Base-by-base conservation (phyloP, 176 grass and related monocot species). In the Phoenix dactylifera region DNA sequence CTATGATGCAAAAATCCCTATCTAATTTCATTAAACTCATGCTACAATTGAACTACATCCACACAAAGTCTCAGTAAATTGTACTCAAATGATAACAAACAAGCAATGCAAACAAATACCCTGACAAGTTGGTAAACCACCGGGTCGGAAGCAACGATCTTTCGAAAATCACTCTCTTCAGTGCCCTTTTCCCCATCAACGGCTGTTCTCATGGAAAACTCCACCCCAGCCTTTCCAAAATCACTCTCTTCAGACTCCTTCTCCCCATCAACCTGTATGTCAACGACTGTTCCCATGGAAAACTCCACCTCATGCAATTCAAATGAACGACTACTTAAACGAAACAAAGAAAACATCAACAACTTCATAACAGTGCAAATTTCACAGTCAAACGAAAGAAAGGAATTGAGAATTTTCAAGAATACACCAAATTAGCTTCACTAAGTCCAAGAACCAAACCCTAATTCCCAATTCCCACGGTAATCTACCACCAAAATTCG, bases 101-200 rank as follows among this genome's bases (percentile, higher is more conserved):
- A 65, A 77, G 17, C 51, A 26, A 59, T 62, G 55, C 50, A 58
- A 65, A 28, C 64, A 67, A 51, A 79, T 88, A 97, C 93, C 78
- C 93, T 78, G 80, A 97, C 93, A 77, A 97, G 78, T 70, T 91
- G 93, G 79, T 97, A 97, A 69, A 97, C 76, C 62, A 97, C 74
- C 28, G 93, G 84, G 76, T 85, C 72, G 4, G 81, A 83, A 35
- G 49, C 69, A 63, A 3, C 50, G 19, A 82, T 87, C 51, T 84
- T 86, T 67, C 71, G 71, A 1, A 81, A 54, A 16, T 72, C 71
- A 72, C 66, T 79, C 32, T 73, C 77, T 57, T 74, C 76, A 57
- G 52, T 79, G 59, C 78, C 83, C 55, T 75, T 88, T 55, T 70
- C 75, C 72, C 65, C 51, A 69, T 51, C 75, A 50, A 67, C 54